Conservation (phyloP, 2,329 filamentous ascomycete genomes). For the Penicillium sclerotigenum region DNA sequence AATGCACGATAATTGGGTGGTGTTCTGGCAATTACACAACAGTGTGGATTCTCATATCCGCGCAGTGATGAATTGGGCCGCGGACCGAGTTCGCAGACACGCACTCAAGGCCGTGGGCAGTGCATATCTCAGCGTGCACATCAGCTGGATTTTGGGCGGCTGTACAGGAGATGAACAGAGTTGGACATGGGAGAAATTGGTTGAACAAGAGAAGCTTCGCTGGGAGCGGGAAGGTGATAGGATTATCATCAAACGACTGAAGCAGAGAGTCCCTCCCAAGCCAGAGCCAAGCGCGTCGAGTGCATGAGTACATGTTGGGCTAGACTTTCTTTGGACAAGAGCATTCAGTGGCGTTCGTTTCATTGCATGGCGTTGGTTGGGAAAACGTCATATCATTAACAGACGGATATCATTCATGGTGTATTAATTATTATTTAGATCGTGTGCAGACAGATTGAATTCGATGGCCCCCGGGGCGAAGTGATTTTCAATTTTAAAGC, state of each 20-base stretch:
- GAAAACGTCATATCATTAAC: conserved; percentile 9
- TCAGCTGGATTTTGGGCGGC: conserved; percentile 65
- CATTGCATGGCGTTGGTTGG: conserved; percentile 22
- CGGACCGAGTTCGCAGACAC: conserved; percentile 68
- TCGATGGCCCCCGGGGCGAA: conserved; percentile 2
- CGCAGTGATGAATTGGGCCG: conserved; percentile 76
- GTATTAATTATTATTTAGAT: conserved; percentile 14
- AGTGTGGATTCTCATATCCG: conserved; percentile 77
- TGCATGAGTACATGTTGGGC: neutral
- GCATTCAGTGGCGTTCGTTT: conserved; percentile 15
- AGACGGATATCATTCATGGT: conserved; percentile 4
- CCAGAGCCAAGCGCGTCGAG: conserved; percentile 11
- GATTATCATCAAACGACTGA: conserved; percentile 69
- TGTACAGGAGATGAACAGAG: conserved; percentile 40
- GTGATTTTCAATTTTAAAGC: conserved; percentile 8
- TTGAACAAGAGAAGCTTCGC: conserved; percentile 67
- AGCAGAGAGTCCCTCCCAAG: conserved; percentile 23
- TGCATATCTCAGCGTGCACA: conserved; percentile 72
- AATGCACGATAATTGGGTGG: conserved; percentile 76
- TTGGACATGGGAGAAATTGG: conserved; percentile 69
- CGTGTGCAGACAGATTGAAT: conserved; percentile 12
- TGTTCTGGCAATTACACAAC: conserved; percentile 68
- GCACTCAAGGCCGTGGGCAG: conserved; percentile 82
- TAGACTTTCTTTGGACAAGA: conserved; percentile 5
- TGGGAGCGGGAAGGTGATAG: conserved; percentile 74